phyloP scores from a whole-genome alignment of 768 basidiomycete genomes.

The Leccinum barrowsii region DNA sequence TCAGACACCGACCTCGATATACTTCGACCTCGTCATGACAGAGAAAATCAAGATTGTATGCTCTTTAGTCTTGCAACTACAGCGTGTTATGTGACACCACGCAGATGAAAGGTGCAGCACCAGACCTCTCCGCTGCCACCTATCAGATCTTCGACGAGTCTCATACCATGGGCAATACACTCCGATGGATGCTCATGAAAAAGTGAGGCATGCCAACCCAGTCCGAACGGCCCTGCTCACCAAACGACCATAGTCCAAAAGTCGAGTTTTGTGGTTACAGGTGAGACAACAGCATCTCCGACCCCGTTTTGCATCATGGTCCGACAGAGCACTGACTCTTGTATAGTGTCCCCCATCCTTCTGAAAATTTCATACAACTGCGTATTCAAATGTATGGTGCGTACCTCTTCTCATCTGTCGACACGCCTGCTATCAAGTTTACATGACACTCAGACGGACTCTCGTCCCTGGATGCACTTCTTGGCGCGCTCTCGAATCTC shows the following conservation, averaged over 20 bases:
- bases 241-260: background rate
- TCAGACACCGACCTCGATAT: too few species aligned
- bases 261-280: background rate
- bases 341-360: constrained; percentile 76
- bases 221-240: constrained; percentile 1
- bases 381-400: constrained; percentile 99
- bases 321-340: background rate
- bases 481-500: constrained; percentile 72
- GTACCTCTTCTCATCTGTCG: constrained; percentile 28
- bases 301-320: background rate
- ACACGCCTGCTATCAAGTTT: background rate
- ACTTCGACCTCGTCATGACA: constrained; percentile 16
- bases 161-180: constrained; percentile 92
- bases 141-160: constrained; percentile 92
- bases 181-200: constrained; percentile 99
- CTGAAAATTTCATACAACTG: constrained; percentile 92
- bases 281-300: background rate
- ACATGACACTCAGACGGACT: constrained; percentile 59
- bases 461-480: constrained; percentile 80
- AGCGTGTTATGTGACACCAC: constrained; percentile 9
- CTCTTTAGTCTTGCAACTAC: background rate
- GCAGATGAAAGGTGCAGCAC: constrained; percentile 79
- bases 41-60: constrained; percentile 36
- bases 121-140: constrained; percentile 84
- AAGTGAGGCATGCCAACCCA: constrained; percentile 55